Evolutionary conservation across 2,329 filamentous ascomycete genomes (phyloP), one percentile per base, ranked within the genome.

Genomic region (Pseudogymnoascus sp.): DNA sequence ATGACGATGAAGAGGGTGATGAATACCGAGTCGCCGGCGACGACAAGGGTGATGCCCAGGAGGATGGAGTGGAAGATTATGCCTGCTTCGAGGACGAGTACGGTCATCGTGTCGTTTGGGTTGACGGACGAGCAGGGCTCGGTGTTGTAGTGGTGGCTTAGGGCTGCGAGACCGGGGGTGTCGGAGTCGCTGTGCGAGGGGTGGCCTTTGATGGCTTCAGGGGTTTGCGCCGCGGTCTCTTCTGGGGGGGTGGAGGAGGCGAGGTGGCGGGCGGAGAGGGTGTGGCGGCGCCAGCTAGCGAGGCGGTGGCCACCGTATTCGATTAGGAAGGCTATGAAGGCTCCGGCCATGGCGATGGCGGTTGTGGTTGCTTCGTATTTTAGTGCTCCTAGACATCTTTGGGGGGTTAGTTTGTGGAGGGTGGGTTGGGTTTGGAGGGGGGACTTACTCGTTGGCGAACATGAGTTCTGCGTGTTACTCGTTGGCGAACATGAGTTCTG

Each of bases 51-150:
- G 37, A 89, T 73, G 22, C 85, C 84, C 38, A 89, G 86, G 6
- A 89, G 74, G 14, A 90, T 78, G 1, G 87, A 90, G 75, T 91
- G 89, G 75, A 92, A 92, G 56, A 91, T 80, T 62, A 92, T 86
- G 2, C 89, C 89, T 0, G 83, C 82, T 74, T 92, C 89, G 72
- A 91, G 84, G 33, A 91, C 84, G 14, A 84, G 69, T n/a, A 90
- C 85, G 59, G 82, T 83, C 33, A 89, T 77, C 61, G 85, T 82
- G 56, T 82, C 79, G 35, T 38, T 60, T 4, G 62, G 35, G 22
- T 19, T 41, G 3, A 61, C 24, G n/a, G 33, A 40, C 8, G 31
- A 60, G 31, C 16, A 60, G n/a, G 31, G 16, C 35, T 35, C 56
- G 56, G 31, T 35, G 31, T 59, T 33, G 31, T 60, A 16, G 24